Base-by-base conservation (phyloP, 2,329 filamentous ascomycete species). In the Bipolaris sorokiniana region DNA sequence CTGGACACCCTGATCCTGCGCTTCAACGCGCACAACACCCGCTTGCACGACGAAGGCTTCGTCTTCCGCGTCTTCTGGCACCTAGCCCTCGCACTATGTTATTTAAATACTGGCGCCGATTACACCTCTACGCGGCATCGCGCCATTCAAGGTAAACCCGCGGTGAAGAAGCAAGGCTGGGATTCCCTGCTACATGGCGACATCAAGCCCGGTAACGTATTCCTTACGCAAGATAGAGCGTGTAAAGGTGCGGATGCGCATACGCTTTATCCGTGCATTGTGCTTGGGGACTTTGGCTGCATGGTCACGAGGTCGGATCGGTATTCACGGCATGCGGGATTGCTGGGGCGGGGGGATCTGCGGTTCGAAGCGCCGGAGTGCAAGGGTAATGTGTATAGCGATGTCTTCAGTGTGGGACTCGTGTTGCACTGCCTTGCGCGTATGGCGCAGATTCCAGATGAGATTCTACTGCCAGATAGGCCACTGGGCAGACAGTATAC, bases 161-260 rank as follows among this genome's bases (percentile, higher is more conserved):
- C 36, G 3, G 15, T n/a, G 10, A 22, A 3, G 2, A 20, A 5
- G 1, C 7, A 5, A 2, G 38, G 38, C 15, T 67, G 65, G 63
- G 50, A 50, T 7, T 6, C 33, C 1, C 54, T 68, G 11, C 4
- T 58, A 0, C 65, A 66, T 48, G 45, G 64, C 15, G 65, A 68
- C 31, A 48, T 68, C 42, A 68, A 66, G 40, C 65, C 64, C 0
- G 52, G 18, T 0, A 68, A 66, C 31, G 41, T 68, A 0, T 61
- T 66, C 16, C 16, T 68, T 15, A 65, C 59, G 5, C 54, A 46
- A 16, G 9, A 31, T 5, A 20, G 20, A 1, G 22, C 13, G 22
- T 13, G 10, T 9, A 31, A 1, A 13, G 28, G 28, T 5, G 28
- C 28, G 28, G 28, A 31, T 31, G 10, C 10, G 28, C 28, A 31